Conservation (phyloP, 257 asterid species). For the Solanum piurae region DNA sequence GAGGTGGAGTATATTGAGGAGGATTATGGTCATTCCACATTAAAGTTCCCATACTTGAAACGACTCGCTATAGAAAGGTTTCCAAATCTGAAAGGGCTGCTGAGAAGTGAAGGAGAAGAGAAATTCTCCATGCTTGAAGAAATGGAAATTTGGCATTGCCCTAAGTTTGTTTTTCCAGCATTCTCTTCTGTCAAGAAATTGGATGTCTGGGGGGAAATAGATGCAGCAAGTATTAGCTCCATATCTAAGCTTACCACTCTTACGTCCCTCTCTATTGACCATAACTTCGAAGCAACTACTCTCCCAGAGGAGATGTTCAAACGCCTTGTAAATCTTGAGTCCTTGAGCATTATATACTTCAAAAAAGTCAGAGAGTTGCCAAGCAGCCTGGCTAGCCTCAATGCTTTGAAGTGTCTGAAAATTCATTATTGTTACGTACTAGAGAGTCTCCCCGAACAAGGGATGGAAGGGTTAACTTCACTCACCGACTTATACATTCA, state of each 20-base stretch:
- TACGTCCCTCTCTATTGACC: not conserved
- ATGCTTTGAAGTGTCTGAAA: not conserved
- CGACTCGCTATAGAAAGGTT: not conserved
- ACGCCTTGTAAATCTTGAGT: not conserved
- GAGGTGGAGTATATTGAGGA: not conserved
- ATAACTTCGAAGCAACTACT: not conserved
- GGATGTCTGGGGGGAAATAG: not conserved
- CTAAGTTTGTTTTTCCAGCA: not conserved
- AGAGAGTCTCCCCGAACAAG: not conserved
- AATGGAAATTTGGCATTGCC: not conserved
- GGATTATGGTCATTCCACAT: not conserved
- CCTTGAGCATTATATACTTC: not conserved
- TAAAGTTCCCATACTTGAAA: not conserved
- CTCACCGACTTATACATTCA: not conserved
- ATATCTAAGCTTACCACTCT: not conserved
- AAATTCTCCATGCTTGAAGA: constrained; percentile 1
- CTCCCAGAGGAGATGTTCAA: not conserved
- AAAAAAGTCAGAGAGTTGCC: not conserved
- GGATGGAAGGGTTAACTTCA: not conserved
- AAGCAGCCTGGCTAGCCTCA: not conserved
- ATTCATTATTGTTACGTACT: not conserved
- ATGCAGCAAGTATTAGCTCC: not conserved
- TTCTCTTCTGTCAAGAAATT: not conserved
- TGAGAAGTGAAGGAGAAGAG: not conserved
- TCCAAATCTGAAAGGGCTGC: constrained; percentile 8